These are phyloP conservation scores for Mycosarcoma mackinlayi DNA, from an alignment of 1,284 basidiomycete genomes.

Conservation along the genomic window DNA sequence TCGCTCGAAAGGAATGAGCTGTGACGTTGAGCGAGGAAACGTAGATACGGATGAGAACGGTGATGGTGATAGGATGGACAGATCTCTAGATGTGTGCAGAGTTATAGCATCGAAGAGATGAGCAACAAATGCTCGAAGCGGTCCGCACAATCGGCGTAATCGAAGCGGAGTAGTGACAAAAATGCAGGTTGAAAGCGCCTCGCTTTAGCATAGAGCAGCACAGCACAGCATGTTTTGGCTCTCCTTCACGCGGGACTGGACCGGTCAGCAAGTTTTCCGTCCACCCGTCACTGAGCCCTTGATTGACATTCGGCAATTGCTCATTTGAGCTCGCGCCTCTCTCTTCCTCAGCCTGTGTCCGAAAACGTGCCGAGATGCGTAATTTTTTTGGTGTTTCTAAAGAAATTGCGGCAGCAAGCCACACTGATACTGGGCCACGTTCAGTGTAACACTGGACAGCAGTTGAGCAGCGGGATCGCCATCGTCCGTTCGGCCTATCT, in stretches of 20 bases:
- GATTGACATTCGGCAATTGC: constrained; percentile 8
- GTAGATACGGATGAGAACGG: no score
- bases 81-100: background rate
- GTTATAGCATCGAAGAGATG: background rate
- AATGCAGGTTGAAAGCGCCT: constrained; percentile 5
- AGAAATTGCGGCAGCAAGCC: constrained; percentile 9
- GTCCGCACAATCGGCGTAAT: background rate
- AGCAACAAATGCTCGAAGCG: background rate
- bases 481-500: no score
- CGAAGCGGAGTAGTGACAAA: constrained; percentile 1
- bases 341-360: background rate
- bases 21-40: no score
- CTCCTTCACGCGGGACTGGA: constrained; percentile 3
- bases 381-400: no score
- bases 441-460: background rate
- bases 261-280: constrained; percentile 6
- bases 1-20: no score
- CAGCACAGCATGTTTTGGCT: no score
- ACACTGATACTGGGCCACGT: background rate
- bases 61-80: background rate
- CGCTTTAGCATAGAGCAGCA: no score
- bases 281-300: constrained; percentile 3
- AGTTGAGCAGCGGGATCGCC: no score
- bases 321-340: background rate
- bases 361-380: constrained; percentile 1